Percentiles rank a stretch among this genome's conserved stretches.
Evolutionary conservation across 2,329 filamentous ascomycete genomes (phyloP).

Genomic region (Ceratocystis albifundus): DNA sequence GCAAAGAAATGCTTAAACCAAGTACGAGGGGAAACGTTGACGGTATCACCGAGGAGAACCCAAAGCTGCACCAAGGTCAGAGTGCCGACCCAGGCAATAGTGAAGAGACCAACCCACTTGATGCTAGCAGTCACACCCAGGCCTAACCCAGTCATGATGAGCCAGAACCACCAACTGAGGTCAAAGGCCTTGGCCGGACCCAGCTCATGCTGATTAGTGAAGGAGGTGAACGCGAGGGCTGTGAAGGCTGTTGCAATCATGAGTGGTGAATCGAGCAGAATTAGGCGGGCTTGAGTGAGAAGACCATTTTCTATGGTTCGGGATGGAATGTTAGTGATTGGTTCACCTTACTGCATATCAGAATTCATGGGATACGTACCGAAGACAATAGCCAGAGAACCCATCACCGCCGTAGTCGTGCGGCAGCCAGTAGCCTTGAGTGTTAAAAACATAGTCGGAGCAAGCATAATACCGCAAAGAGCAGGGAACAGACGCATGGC

Average conservation of each 20-base stretch:
- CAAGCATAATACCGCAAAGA: slow-evolving; percentile 73
- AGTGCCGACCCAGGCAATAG: slow-evolving; percentile 91
- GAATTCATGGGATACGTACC: slow-evolving; percentile 45
- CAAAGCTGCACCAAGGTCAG: slow-evolving; percentile 88
- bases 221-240: slow-evolving; percentile 77
- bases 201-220: slow-evolving; percentile 93
- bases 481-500: slow-evolving; percentile 93
- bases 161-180: slow-evolving; percentile 96
- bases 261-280: slow-evolving; percentile 89
- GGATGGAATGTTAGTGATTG: neutral
- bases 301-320: slow-evolving; percentile 72
- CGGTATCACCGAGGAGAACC: slow-evolving; percentile 82
- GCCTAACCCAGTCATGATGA: slow-evolving; percentile 71
- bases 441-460: slow-evolving; percentile 88
- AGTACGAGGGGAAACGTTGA: slow-evolving; percentile 69
- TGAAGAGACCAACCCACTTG: slow-evolving; percentile 98
- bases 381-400: slow-evolving; percentile 79
- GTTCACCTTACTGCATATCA: neutral
- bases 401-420: slow-evolving; percentile 71
- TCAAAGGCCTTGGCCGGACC: slow-evolving; percentile 80
- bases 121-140: slow-evolving; percentile 87
- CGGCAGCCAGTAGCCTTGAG: slow-evolving; percentile 84
- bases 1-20: slow-evolving; percentile 94
- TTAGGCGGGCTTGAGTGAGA: slow-evolving; percentile 85
- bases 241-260: slow-evolving; percentile 90